Evolutionary conservation across 345 rosid genomes (phyloP), one percentile per base, ranked within the genome.

Genomic region (Moricandia moricandioides): DNA sequence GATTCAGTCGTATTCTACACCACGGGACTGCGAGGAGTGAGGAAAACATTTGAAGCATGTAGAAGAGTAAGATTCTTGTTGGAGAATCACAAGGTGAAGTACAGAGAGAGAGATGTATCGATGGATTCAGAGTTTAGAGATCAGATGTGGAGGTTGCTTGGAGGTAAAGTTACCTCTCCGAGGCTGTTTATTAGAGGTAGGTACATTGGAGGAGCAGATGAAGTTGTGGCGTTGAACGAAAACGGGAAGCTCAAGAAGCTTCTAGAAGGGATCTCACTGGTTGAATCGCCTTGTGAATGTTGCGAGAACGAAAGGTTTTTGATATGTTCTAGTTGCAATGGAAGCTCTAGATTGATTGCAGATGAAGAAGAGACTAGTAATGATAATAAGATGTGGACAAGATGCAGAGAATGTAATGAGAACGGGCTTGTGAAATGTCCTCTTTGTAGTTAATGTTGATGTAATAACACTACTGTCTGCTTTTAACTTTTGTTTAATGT

Each of bases 151-250:
- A 82, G 82, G 65, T 51, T 86, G 17, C 58, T 87, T 40, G 90
- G 84, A 0, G 80, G 72, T 9, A 86, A 84, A 76, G 91, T 80
- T 43, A 73, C 86, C 18, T 91, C 96, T 24, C 97, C 99, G 3
- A 87, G 82, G 82, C 84, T 95, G 56, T 95, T 95, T 79, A 71
- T 95, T 7, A 86, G 65, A 62, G 99, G 97, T 52, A 89, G 84
- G 75, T 87, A 82, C 80, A 80, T 95, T n/a, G 99, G 99, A 34
- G 97, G 97, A 78, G 96, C 96, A 9, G 93, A 90, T 21, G 89
- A 90, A 82, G 96, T 89, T 24, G 79, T 87, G 24, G 61, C 75
- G 7, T 70, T 95, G 75, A 93, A 92, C 47, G 93, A 95, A 62
- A 89, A 85, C 74, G 97, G 99, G 30, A 88, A 83, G 84, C 89